Conservation (phyloP, 2,329 filamentous ascomycete genomes). For the Exophiala aquamarina region DNA sequence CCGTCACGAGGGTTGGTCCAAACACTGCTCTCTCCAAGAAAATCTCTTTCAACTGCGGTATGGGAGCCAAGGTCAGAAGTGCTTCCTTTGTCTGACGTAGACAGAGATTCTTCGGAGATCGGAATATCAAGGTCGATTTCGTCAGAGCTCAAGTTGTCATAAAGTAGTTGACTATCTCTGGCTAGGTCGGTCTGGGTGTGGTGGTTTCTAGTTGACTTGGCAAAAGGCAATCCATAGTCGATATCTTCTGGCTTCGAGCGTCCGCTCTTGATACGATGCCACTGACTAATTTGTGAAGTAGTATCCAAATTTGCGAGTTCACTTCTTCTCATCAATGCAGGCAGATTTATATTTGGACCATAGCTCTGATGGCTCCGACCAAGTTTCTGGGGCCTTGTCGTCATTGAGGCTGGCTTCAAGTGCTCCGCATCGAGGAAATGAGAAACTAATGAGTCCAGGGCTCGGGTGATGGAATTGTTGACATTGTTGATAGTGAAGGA, state of each 20-base stretch:
- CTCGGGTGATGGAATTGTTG: not conserved
- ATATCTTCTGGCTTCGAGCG: not conserved
- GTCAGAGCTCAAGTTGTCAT: not conserved
- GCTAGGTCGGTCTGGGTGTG: not conserved
- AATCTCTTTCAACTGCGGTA: not conserved
- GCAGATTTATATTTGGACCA: not conserved
- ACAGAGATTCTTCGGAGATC: too few relatives aligned
- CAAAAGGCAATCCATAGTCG: conserved; percentile 5
- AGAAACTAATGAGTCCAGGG: conserved; percentile 56
- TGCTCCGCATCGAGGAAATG: conserved; percentile 75
- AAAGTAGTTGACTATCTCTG: not conserved
- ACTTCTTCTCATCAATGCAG: not conserved
- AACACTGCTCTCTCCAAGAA: conserved; percentile 39
- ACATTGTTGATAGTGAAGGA: not conserved
- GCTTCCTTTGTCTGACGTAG: too few relatives aligned
- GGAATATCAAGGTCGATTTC: not conserved
- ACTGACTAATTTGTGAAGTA: conserved; percentile 7
- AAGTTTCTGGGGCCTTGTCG: not conserved
- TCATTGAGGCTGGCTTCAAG: conserved; percentile 48
- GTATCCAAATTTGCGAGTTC: not conserved
- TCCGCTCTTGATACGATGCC: conserved; percentile 19
- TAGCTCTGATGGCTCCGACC: not conserved
- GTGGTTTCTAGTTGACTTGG: not conserved
- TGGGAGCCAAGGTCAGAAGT: too few relatives aligned
- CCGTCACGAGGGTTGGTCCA: conserved; percentile 60